Evolutionary conservation across 129 eudicot species (phyloP), one percentile per base, ranked within the genome.

Genomic region (Cynara cardunculus): DNA sequence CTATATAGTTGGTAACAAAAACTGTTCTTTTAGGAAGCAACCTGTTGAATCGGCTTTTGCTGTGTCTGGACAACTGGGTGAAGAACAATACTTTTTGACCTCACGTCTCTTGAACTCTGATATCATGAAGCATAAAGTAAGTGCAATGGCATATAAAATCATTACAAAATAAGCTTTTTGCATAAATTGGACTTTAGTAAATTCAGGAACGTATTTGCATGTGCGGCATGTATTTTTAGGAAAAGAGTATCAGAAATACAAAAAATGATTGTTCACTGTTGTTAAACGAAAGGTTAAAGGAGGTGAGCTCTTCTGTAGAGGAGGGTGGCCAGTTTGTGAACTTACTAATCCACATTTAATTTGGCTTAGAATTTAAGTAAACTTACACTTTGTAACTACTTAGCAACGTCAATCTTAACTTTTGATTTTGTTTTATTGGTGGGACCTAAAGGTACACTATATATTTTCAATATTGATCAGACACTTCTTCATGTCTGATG

Each of bases 91-190:
- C 85, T 88, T 92, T 70, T 86, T 82, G 84, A 75, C 56, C 80
- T 90, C 91, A 34, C 81, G 90, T 77, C 84, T 95, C 92, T 89
- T 89, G 83, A 89, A 95, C 72, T 95, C 97, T 92, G 88, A 53
- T 85, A 85, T 69, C 62, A 70, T 25, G 78, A 74, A 77, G 87
- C 25, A 24, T 26, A 22, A 53, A 46, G 70, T 81, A 61, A 78
- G 85, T 18, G 37, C 32, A 74, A 49, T 49, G 71, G 26, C 39
- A 26, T 34, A 21, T 68, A 66, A 49, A 12, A 73, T 32, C 12
- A 46, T 7, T 26, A 67, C 34, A 64, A 26, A 2, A 62, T 35
- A 22, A 67, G 14, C 62, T 49, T 27, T 78, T 77, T 19, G 72
- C 39, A 41, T 70, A n/a, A n/a, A 41, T 19, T 18, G 37, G 7